Base-by-base conservation (phyloP, 2,329 filamentous ascomycete genomes). In the Colletotrichum costaricense region DNA sequence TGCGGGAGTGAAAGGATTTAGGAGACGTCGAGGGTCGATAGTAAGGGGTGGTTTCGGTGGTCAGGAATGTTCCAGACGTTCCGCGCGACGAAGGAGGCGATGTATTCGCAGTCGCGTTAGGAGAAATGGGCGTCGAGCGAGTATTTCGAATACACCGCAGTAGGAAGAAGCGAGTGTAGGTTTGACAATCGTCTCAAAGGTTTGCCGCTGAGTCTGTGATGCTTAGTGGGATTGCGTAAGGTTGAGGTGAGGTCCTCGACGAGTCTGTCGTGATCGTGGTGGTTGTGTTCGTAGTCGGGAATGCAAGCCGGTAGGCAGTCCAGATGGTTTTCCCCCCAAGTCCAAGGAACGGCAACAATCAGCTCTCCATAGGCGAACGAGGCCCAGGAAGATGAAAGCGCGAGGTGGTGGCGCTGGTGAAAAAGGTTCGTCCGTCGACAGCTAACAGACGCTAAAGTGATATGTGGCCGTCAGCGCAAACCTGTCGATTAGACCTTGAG, bases 1-100 rank as follows among this genome's bases (percentile, higher is more conserved):
- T 38, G 33, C 28, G 30, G 19, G 49, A 11, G 56, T 30, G 28
- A 28, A 55, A 33, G 62, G 60, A 7, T 11, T 35, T 46, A 56
- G 49, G 42, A 49, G 30, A 33, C 49, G 42, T 63, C 56, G 70
- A 42, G 42, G 55, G 26, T 42, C 60, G 14, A 24, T 30, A 73
- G 46, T 64, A 57, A 71, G 71, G 71, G 71, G 71, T 57, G 71
- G 67, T 52, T 19, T 54, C 67, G 66, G 8, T 71, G 35, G 71
- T 42, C 71, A 73, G 71, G 71, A 73, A 73, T 73, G 71, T 73
- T 73, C 71, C 71, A 73, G 67, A 66, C 71, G 71, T 73, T 73
- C 71, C 62, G 60, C 70, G 67, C 67, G 67, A 73, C 38, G 22
- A 22, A 57, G 35, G 64, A 49, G 59, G 59, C 66, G 70, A 69